Base-by-base conservation (phyloP, 1,284 basidiomycete genomes). In the Coniophora puteana region DNA sequence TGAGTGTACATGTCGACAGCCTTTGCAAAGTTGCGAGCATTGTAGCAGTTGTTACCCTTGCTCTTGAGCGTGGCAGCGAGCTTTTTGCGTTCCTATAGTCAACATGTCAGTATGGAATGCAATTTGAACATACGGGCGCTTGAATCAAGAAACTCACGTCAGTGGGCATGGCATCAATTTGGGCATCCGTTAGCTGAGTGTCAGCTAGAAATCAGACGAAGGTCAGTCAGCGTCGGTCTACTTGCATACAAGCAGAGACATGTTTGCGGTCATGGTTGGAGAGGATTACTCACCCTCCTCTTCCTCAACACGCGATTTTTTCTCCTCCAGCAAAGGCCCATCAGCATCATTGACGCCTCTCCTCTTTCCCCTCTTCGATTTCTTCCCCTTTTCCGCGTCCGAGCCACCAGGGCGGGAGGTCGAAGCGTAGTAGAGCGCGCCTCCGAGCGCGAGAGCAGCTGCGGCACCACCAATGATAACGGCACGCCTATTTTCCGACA, bases 1-100 rank as follows among this genome's bases (percentile, higher is more conserved):
- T 88, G 87, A 21, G 92, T 89, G 75, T 99, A 99, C 55, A 85
- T 78, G 30, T 83, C 77, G 37, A 86, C 83, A 8, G 96, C 96
- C 36, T 75, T 72, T 21, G 74, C 63, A 58, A 87, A 97, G 51
- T 87, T 78, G 54, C 85, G 86, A 45, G 74, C 72, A 51, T 83
- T 78, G 72, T 98, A 99, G 17, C 91, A 83, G 45, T 80, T 74
- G 66, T 99, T 99, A 37, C 96, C 96, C 57, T 82, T 78, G 25
- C 83, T 76, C 67, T 99, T 99, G 61, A 95, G 81, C 10, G 78
- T 68, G 10, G 82, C 80, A 6, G 94, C 94, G 29, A 84, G 69
- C 50, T 77, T 74, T 47, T 79, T 71, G 37, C 92, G 83, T 58
- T 92, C 86, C 84, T 92, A 46, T 5, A 46, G 33, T 14, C 21